Evolutionary conservation across 495 filamentous ascomycete species (phyloP).

Genomic region (Recurvomyces mirabilis): DNA sequence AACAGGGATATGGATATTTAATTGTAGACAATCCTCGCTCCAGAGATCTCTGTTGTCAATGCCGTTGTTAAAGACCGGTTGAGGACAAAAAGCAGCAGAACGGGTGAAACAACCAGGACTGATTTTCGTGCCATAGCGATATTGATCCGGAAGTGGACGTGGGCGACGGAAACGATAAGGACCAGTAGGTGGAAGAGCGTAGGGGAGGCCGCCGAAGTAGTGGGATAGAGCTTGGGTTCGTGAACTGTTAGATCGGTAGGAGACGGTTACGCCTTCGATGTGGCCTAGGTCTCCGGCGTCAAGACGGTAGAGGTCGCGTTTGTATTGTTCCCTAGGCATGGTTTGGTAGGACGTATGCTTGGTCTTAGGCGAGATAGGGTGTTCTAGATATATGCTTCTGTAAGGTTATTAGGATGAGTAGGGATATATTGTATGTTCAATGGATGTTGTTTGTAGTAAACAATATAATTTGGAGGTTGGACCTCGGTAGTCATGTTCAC

Average conservation of each 20-base stretch:
- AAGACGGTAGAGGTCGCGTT: constrained; percentile 1
- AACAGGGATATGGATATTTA: constrained; percentile 37
- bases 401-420: no score
- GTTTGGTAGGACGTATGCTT: no score
- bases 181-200: constrained; percentile 36
- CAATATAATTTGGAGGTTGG: no score
- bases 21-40: constrained; percentile 39
- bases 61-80: constrained; percentile 23
- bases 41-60: constrained; percentile 17
- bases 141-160: constrained; percentile 29
- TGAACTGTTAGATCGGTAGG: neutral
- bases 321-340: constrained; percentile 6
- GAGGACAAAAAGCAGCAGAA: constrained; percentile 33
- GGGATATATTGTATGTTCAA: no score
- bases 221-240: constrained; percentile 19
- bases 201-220: constrained; percentile 38
- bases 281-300: constrained; percentile 8
- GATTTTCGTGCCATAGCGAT: constrained; percentile 29
- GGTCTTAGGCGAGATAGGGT: no score
- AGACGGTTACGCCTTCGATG: constrained; percentile 14
- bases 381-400: no score
- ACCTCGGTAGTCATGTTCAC: no score
- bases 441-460: no score
- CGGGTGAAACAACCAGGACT: constrained; percentile 31
- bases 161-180: constrained; percentile 35